These are phyloP conservation scores for Penicillium bialowiezense DNA, from an alignment of 495 filamentous ascomycete genomes.

Conservation along the genomic window DNA sequence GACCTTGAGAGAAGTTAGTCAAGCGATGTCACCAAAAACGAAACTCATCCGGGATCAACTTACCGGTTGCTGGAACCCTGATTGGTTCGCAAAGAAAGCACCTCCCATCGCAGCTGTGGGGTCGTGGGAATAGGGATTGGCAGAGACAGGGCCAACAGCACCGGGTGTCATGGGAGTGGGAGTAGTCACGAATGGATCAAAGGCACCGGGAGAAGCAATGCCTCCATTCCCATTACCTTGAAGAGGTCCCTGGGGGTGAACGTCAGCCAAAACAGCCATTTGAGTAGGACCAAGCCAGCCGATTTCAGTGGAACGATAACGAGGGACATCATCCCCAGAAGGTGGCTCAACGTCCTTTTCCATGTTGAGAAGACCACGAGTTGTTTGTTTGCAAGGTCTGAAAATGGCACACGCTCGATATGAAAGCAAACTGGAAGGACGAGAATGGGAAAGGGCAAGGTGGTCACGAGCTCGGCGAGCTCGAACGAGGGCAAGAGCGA, in stretches of 20 bases:
- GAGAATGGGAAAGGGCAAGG: background rate
- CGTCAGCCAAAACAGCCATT: slow-evolving; percentile 12
- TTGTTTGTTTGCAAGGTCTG: too few relatives aligned
- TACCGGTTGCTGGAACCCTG: slow-evolving; percentile 66
- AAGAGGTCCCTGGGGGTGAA: slow-evolving; percentile 29
- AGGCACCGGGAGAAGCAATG: slow-evolving; percentile 33
- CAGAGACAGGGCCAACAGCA: slow-evolving; percentile 45
- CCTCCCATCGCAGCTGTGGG: slow-evolving; percentile 49
- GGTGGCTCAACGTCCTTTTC: too few relatives aligned
- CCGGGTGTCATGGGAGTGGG: slow-evolving; percentile 50
- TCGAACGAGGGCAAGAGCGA: slow-evolving; percentile 12
- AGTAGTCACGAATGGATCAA: slow-evolving; percentile 62
- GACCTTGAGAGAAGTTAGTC: slow-evolving; percentile 43
- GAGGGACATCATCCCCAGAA: too few relatives aligned
- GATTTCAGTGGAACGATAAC: background rate
- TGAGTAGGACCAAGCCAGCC: slow-evolving; percentile 11
- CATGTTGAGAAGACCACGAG: too few relatives aligned
- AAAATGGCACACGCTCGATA: too few relatives aligned
- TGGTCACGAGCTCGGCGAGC: background rate
- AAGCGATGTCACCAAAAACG: background rate
- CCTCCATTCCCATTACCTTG: slow-evolving; percentile 40
- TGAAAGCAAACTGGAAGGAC: background rate
- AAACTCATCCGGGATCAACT: slow-evolving; percentile 15
- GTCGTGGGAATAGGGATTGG: slow-evolving; percentile 68
- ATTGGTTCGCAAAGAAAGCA: slow-evolving; percentile 55